Evolutionary conservation across 108 stramenopile species (phyloP).

Genomic region (Cyclotella sp.): DNA sequence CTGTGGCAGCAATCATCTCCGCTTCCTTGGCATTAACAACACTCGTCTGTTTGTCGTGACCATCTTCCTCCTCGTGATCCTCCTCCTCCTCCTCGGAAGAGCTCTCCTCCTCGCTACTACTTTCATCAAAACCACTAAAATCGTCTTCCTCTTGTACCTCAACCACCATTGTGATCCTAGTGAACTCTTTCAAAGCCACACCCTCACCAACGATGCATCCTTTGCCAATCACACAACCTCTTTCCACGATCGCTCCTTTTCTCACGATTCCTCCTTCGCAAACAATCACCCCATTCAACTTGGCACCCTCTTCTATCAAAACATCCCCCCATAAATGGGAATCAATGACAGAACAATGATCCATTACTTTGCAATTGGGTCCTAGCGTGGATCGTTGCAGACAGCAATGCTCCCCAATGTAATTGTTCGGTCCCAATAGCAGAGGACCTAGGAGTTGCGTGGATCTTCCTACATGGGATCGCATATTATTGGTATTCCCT

Average conservation of each 20-base stretch:
- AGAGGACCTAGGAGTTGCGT: conserved; percentile 67
- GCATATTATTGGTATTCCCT: conserved; percentile 42
- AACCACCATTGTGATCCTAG: conserved; percentile 79
- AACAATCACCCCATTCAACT: conserved; percentile 70
- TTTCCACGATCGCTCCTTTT: conserved; percentile 72
- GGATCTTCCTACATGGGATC: conserved; percentile 70
- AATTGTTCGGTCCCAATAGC: conserved; percentile 67
- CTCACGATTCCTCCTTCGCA: conserved; percentile 70
- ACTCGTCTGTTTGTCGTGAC: conserved; percentile 5
- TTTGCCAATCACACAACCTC: conserved; percentile 90
- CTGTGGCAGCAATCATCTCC: not conserved
- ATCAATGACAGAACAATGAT: conserved; percentile 60
- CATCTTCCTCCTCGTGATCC: conserved; percentile 35
- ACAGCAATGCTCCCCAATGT: conserved; percentile 75
- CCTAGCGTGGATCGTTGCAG: conserved; percentile 81
- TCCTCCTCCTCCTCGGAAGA: conserved; percentile 35
- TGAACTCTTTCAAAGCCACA: conserved; percentile 80
- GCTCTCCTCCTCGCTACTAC: conserved; percentile 47
- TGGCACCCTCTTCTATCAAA: conserved; percentile 72
- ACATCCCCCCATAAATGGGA: conserved; percentile 90
- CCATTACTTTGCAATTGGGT: conserved; percentile 69
- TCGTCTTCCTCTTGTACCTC: conserved; percentile 71
- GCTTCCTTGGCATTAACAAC: not conserved
- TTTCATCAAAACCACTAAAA: conserved; percentile 56
- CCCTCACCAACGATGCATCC: conserved; percentile 89